Base-by-base conservation (phyloP, 768 basidiomycete species). In the Ramaria sp. region DNA sequence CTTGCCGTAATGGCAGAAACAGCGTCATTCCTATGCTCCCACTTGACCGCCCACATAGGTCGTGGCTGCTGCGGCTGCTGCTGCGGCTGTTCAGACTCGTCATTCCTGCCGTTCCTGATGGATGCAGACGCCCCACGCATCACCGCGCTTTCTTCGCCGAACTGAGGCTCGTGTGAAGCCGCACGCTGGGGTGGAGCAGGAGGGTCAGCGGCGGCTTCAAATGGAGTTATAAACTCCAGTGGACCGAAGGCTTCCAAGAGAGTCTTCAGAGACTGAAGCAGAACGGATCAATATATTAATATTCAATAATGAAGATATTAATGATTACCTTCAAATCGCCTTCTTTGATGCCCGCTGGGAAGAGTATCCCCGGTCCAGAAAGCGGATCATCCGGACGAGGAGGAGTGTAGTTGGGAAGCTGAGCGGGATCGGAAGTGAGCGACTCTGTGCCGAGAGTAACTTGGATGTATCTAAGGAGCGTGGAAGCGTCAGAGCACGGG, bases 31-130 rank as follows among this genome's bases (percentile, higher is more conserved):
- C 88, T 75, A 64, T 85, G 78, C 25, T 75, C 71, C 84, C 85
- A 91, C 63, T 89, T 91, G 38, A 88, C 73, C 61, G 85, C 84
- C 80, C 84, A 89, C 56, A 82, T 81, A 4, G 72, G 45, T 25
- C 42, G 42, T 9, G 42, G 42, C 7, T 8, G 36, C 16, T 37
- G 36, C 16, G 20, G 39, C 8, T 22, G 20, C 39, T 10, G n/a
- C 20, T 22, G 25, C 15, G 45, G 2, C 2, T 27, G 24, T 16
- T 43, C 25, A 34, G 32, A 34, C 8, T 30, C 10, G 9, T 30
- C 24, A 37, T n/a, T 9, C 8, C 30, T 66, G 0, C 61, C 58
- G 50, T 81, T 77, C 85, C 87, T 88, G 10, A 61, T 61, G 5
- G 73, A 41, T 32, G 72, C 79, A 25, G 75, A 74, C 3, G 69